A percentile compares a stretch with the other conserved stretches of the same genome.
Conservation (phyloP, 164 flowering plant species). For the Stephania yunnanensis region DNA sequence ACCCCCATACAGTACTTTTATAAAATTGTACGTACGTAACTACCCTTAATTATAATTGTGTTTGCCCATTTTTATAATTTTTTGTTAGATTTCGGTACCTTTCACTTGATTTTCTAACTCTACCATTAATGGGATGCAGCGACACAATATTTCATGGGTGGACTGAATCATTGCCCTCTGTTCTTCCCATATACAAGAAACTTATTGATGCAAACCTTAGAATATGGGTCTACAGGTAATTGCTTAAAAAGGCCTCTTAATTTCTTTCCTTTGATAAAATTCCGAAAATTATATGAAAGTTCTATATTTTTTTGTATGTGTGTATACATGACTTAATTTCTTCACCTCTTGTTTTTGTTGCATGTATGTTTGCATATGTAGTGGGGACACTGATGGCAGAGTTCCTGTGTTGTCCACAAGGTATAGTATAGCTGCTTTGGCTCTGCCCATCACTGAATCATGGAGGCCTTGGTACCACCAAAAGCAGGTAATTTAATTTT, state of each 20-base stretch:
- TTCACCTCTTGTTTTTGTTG: neutral
- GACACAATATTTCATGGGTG: constrained; percentile 37
- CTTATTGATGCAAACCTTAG: constrained; percentile 71
- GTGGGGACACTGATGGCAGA: constrained; percentile 98
- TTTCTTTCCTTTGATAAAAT: neutral
- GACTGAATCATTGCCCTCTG: constrained; percentile 55
- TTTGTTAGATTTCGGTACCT: neutral
- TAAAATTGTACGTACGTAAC: no score
- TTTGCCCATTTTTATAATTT: neutral
- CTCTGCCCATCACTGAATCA: constrained; percentile 48
- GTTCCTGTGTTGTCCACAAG: constrained; percentile 90
- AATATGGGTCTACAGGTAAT: constrained; percentile 95
- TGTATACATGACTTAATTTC: neutral
- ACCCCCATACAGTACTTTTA: no score
- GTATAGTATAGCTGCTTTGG: constrained; percentile 60
- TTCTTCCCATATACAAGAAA: constrained; percentile 79
- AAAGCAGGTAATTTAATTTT: constrained; percentile 42
- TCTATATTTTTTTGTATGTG: neutral
- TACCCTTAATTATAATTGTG: no score
- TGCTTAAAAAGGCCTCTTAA: neutral
- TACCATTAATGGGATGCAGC: constrained; percentile 34
- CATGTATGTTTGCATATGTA: constrained; percentile 15
- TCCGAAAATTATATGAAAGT: neutral
- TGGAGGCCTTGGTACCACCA: constrained; percentile 96
- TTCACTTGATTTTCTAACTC: neutral